These are phyloP conservation scores for Ophiocordyceps robertsii DNA, from an alignment of 2,329 filamentous ascomycete genomes.

Conservation along the genomic window DNA sequence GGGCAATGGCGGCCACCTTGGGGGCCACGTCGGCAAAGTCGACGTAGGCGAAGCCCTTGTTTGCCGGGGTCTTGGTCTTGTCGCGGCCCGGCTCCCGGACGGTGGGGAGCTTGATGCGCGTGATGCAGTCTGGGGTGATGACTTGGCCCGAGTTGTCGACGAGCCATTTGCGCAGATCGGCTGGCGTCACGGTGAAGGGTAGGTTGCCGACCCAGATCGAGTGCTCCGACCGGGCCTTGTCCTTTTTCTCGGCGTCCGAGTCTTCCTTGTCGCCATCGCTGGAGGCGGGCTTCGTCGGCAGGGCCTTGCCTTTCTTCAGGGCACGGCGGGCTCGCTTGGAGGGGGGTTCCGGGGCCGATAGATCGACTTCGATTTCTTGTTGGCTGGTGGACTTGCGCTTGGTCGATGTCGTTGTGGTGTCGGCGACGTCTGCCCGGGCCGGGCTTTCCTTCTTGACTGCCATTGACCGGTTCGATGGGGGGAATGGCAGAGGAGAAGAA, in stretches of 20 bases:
- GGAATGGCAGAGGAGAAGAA: too few species aligned
- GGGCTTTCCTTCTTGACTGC: background rate
- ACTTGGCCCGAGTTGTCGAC: constrained; percentile 53
- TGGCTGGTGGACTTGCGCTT: constrained; percentile 56
- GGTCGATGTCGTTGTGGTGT: constrained; percentile 6
- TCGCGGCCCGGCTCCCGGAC: constrained; percentile 33
- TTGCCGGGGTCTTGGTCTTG: constrained; percentile 28
- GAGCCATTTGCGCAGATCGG: constrained; percentile 70
- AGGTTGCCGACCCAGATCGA: constrained; percentile 96
- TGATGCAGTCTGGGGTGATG: constrained; percentile 59
- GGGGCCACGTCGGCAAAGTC: constrained; percentile 66
- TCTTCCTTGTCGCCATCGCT: constrained; percentile 21
- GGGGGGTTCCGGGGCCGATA: constrained; percentile 79
- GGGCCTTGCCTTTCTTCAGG: constrained; percentile 67
- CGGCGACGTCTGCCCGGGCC: background rate
- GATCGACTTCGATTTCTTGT: constrained; percentile 77
- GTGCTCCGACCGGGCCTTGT: constrained; percentile 56
- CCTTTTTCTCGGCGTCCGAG: constrained; percentile 22
- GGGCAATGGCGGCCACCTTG: constrained; percentile 62
- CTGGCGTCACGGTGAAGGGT: constrained; percentile 64
- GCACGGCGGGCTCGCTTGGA: constrained; percentile 88
- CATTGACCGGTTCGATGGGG: background rate
- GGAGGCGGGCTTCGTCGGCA: constrained; percentile 29
- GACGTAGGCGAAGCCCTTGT: constrained; percentile 93
- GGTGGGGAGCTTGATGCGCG: constrained; percentile 67